A percentile compares a stretch with the other conserved stretches of the same genome.
Conservation (phyloP, 768 basidiomycete species). For the Tulasnella sp. region DNA sequence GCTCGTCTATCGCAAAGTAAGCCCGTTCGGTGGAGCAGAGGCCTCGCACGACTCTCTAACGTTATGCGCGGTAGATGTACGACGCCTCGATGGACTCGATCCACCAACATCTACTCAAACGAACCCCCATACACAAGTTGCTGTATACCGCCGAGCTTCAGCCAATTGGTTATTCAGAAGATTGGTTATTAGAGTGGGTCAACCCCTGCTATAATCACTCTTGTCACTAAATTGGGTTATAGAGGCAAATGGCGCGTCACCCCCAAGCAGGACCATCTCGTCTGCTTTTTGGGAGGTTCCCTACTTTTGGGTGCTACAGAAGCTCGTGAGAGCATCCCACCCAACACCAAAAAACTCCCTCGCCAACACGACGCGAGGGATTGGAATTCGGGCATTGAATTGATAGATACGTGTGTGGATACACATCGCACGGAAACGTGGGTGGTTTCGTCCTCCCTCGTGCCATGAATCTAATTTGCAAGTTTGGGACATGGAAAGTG, state of each 20-base stretch:
- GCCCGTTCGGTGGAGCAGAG: conserved; percentile 19
- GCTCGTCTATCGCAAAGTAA: conserved; percentile 58
- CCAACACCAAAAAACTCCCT: conserved; percentile 46
- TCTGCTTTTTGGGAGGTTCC: conserved; percentile 87
- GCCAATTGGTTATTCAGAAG: not conserved
- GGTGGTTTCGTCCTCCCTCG: conserved; percentile 22
- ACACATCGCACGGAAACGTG: conserved; percentile 78
- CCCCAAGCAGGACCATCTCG: conserved; percentile 91
- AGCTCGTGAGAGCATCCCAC: conserved; percentile 45
- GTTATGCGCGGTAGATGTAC: conserved; percentile 81
- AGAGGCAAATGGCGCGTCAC: conserved; percentile 56
- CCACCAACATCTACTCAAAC: conserved; percentile 57
- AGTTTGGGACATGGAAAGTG: conserved; percentile 34
- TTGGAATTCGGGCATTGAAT: conserved; percentile 67
- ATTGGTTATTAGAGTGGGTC: not conserved
- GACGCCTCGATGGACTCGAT: conserved; percentile 74
- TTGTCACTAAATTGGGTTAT: too few species aligned
- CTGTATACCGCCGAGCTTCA: conserved; percentile 71
- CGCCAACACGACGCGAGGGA: conserved; percentile 48
- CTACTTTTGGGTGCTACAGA: conserved; percentile 84
- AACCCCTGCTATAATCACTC: too few species aligned
- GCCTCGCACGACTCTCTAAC: not conserved
- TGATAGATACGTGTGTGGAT: conserved; percentile 78
- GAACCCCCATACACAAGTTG: conserved; percentile 45
- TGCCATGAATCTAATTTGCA: not conserved